These are phyloP conservation scores for Arthrobotrys sphaeroides DNA, from an alignment of 2,329 filamentous ascomycete genomes.

Conservation along the genomic window DNA sequence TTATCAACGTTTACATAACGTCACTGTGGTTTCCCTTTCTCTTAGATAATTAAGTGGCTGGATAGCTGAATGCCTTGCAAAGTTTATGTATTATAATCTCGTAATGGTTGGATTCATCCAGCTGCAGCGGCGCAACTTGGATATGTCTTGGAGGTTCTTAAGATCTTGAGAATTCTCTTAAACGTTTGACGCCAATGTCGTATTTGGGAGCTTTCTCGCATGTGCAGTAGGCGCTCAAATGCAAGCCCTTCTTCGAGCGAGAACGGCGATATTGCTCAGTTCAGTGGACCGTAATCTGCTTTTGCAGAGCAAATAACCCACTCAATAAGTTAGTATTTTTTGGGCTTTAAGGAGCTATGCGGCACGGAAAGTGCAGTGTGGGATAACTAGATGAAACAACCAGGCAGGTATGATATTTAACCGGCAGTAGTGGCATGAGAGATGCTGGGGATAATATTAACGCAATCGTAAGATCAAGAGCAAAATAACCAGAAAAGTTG, in stretches of 20 bases:
- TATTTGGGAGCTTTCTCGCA: background rate
- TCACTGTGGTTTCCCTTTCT: too few relatives aligned
- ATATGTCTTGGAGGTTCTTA: background rate
- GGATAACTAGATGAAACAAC: constrained; percentile 32
- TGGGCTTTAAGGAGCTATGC: constrained; percentile 30
- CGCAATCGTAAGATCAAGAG: constrained; percentile 5
- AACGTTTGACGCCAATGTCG: background rate
- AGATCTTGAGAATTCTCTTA: background rate
- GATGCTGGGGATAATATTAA: constrained; percentile 30
- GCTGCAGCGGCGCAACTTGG: background rate
- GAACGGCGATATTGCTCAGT: constrained; percentile 35
- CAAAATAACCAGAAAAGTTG: too few relatives aligned
- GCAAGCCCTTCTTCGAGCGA: constrained; percentile 25
- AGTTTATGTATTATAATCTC: constrained; percentile 33
- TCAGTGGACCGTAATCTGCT: too few relatives aligned
- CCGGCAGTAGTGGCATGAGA: constrained; percentile 46
- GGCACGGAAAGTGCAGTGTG: constrained; percentile 39
- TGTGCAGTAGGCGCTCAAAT: constrained; percentile 11
- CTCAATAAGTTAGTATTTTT: background rate
- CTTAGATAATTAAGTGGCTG: constrained; percentile 1
- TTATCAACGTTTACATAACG: background rate
- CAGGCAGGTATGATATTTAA: constrained; percentile 38
- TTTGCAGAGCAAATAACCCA: background rate
- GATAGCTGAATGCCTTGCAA: too few relatives aligned
- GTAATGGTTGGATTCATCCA: constrained; percentile 12